Evolutionary conservation across 176 grass and related monocot species (phyloP).

Genomic region (Microstegium vimineum): DNA sequence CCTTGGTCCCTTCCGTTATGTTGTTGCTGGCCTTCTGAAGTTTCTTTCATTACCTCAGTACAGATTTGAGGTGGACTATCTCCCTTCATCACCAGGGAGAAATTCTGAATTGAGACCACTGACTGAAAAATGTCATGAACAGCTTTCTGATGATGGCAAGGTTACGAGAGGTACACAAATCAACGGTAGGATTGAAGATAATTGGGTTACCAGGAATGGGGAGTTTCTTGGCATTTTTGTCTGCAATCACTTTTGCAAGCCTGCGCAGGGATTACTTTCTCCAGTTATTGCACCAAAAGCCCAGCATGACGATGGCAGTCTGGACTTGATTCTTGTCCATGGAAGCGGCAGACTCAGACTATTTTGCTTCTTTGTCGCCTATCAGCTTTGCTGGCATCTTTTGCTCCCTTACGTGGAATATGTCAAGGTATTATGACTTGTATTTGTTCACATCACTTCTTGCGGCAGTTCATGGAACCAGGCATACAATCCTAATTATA

Average conservation of each 20-base stretch:
- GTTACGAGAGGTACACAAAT: neutral
- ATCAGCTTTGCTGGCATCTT: constrained; percentile 79
- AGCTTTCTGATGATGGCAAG: constrained; percentile 25
- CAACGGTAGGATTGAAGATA: constrained; percentile 30
- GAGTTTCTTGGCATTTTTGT: constrained; percentile 83
- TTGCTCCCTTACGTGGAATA: constrained; percentile 80
- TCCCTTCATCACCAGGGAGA: constrained; percentile 48
- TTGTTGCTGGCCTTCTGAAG: constrained; percentile 77
- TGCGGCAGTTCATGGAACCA: neutral
- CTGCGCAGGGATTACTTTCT: constrained; percentile 71
- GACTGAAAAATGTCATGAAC: constrained; percentile 29
- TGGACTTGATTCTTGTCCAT: constrained; percentile 79
- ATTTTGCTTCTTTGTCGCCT: constrained; percentile 73
- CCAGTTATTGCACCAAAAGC: constrained; percentile 78
- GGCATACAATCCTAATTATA: neutral
- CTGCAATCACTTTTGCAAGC: constrained; percentile 89
- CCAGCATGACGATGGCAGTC: constrained; percentile 52
- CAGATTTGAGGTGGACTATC: constrained; percentile 87
- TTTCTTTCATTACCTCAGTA: constrained; percentile 82
- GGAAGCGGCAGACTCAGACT: constrained; percentile 68
- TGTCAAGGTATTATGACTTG: constrained; percentile 59
- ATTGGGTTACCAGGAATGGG: constrained; percentile 63
- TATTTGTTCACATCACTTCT: neutral
- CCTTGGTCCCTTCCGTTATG: constrained; percentile 74
- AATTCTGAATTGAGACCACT: constrained; percentile 13